Evolutionary conservation across 2,329 filamentous ascomycete species (phyloP), one percentile per base, ranked within the genome.

Genomic region (Exophiala xenobiotica): DNA sequence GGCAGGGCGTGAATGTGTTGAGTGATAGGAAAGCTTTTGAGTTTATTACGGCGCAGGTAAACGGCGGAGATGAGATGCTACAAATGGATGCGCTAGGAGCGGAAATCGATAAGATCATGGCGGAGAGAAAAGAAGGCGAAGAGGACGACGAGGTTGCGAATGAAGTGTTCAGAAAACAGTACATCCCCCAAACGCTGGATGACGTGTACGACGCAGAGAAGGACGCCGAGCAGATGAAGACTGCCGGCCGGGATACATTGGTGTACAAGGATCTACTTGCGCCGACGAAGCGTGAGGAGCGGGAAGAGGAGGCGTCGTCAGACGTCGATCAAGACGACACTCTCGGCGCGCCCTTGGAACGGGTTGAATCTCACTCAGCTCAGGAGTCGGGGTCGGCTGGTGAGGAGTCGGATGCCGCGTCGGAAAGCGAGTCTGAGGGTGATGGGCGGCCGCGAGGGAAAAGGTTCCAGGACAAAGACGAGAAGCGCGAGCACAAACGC

Each of bases 201-300:
- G 90, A 99, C 65, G 92, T 99, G 3, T 96, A 96, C 69, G 91
- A 99, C 67, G 85, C 96, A 44, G 93, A 97, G 70, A 86, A 91
- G 61, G 93, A 97, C 61, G 88, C 85, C 1, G 85, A 89, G 62
- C 85, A 84, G 67, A 80, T 96, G 18, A 81, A 81, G 6, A 78
- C 83, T 37, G 90, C 90, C 4, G 79, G 87, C 58, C 88, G 85
- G 16, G 80, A 82, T 9, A 83, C 87, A n/a, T 77, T 96, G 0
- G 82, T 96, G 1, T 97, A 97, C 72, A 83, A 85, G 57, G 88
- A 88, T 59, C 78, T 99, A 6, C 77, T 99, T 1, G 90, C 91
- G 3, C 61, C 49, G 7, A 20, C 49, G 26, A 52, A 50, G 38
- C 38, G 24, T n/a, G 55, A 58, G 47, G 31, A 40, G 14, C 29